A percentile compares a stretch with the other conserved stretches of the same genome.
Evolutionary conservation across 805 yeast species (phyloP).

Genomic region (Wickerhamiella nectarea): DNA sequence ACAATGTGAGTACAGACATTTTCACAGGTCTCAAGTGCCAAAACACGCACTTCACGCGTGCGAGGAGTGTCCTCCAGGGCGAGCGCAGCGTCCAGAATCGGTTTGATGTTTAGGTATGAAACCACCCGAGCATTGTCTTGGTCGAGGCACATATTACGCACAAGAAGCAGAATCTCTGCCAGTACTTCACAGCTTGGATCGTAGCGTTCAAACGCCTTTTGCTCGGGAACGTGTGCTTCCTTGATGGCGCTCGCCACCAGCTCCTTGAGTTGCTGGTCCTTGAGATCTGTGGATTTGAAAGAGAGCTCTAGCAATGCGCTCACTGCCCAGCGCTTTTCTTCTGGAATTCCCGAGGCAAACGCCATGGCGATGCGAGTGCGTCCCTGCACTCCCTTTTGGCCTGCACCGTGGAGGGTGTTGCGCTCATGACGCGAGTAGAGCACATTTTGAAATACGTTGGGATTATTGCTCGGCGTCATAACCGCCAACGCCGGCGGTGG

Average conservation of each 20-base stretch:
- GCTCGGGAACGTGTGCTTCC: conserved; percentile 7
- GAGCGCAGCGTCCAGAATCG: conserved; percentile 30
- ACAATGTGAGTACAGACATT: conserved; percentile 70
- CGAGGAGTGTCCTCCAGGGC: conserved; percentile 17
- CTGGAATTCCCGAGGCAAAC: conserved; percentile 45
- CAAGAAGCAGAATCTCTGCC: conserved; percentile 45
- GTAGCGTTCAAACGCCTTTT: conserved; percentile 9
- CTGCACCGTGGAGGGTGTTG: conserved; percentile 16
- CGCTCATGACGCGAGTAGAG: conserved; percentile 16
- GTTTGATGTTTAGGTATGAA: conserved; percentile 34
- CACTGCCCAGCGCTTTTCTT: conserved; percentile 63
- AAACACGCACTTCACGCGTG: conserved; percentile 29
- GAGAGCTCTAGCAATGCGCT: conserved; percentile 36
- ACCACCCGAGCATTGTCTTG: conserved; percentile 67
- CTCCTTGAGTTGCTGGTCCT: conserved; percentile 23
- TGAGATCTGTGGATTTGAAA: conserved; percentile 25
- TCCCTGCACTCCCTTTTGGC: conserved; percentile 47
- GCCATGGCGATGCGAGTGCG: conserved; percentile 58
- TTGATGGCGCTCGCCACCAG: conserved; percentile 21
- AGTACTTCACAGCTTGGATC: conserved; percentile 21
- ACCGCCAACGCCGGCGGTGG: conserved; percentile 25
- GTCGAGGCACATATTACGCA: conserved; percentile 77
- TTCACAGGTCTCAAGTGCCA: conserved; percentile 69
- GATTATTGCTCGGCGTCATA: conserved; percentile 24
- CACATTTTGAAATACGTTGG: conserved; percentile 22